Evolutionary conservation across 116 monocot species (phyloP).

Genomic region (Phalaenopsis hybrid): DNA sequence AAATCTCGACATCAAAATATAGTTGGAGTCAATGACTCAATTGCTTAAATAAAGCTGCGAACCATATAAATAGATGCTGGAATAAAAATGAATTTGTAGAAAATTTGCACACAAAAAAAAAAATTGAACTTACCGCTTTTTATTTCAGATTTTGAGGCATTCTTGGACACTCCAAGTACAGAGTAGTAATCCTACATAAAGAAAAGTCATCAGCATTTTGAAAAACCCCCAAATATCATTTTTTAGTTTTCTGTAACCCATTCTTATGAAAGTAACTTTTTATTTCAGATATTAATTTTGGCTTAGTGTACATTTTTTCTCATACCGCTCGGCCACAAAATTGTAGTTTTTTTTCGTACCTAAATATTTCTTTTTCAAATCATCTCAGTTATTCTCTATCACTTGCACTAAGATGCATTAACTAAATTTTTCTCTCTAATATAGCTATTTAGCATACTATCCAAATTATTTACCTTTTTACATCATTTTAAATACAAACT

Average conservation of each 20-base stretch:
- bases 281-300: not conserved
- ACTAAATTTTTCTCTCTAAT: not conserved
- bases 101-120: not conserved
- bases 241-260: not conserved
- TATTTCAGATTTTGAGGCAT: constrained; percentile 87
- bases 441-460: not conserved
- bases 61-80: not conserved
- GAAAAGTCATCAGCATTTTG: not conserved
- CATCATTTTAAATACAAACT: not conserved
- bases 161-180: constrained; percentile 84
- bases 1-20: not conserved
- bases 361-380: not conserved
- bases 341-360: not conserved
- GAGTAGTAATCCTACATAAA: constrained; percentile 82
- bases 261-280: not conserved
- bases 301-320: not conserved
- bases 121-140: constrained; percentile 66
- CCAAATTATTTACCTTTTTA: not conserved
- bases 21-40: not conserved
- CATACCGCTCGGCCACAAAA: not conserved
- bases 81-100: not conserved
- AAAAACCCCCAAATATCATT: not conserved
- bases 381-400: not conserved
- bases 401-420: not conserved
- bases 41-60: not conserved